Conservation (phyloP, 495 filamentous ascomycete species). For the Hypomontagnella monticulosa region DNA sequence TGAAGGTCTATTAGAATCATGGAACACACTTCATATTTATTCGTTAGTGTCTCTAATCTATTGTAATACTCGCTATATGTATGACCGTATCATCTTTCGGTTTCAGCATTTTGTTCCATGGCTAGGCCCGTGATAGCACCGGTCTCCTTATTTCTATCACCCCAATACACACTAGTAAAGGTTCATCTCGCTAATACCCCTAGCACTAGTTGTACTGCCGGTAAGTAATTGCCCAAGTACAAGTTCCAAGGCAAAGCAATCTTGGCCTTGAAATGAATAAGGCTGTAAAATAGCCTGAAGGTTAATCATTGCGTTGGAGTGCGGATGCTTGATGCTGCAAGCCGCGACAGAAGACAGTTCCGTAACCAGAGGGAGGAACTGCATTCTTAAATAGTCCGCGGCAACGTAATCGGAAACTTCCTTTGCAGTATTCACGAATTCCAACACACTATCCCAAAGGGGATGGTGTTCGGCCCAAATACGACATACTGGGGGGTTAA, state of each 20-base stretch:
- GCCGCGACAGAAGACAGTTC: background rate
- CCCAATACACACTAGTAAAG: too few relatives aligned
- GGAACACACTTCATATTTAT: too few relatives aligned
- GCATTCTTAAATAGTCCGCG: constrained; percentile 1
- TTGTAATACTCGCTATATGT: too few relatives aligned
- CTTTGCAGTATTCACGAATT: background rate
- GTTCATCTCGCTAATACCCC: constrained; percentile 1
- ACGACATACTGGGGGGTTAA: background rate
- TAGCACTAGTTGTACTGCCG: background rate
- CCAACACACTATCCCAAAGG: background rate
- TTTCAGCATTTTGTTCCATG: too few relatives aligned
- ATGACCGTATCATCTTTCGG: too few relatives aligned
- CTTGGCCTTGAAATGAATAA: background rate
- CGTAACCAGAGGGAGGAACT: background rate
- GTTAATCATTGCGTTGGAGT: background rate
- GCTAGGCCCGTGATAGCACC: too few relatives aligned
- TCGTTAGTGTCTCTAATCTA: too few relatives aligned
- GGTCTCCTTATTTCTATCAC: too few relatives aligned
- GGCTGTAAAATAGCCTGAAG: background rate
- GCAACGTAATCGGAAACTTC: constrained; percentile 16
- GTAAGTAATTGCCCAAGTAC: background rate
- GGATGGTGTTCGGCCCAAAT: constrained; percentile 5
- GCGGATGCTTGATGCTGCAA: background rate
- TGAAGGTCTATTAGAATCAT: too few relatives aligned
- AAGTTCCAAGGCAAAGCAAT: background rate